A percentile compares a stretch with the other conserved stretches of the same genome.
phyloP scores from a whole-genome alignment of 768 basidiomycete species.

The Hirschioporus abietinus region DNA sequence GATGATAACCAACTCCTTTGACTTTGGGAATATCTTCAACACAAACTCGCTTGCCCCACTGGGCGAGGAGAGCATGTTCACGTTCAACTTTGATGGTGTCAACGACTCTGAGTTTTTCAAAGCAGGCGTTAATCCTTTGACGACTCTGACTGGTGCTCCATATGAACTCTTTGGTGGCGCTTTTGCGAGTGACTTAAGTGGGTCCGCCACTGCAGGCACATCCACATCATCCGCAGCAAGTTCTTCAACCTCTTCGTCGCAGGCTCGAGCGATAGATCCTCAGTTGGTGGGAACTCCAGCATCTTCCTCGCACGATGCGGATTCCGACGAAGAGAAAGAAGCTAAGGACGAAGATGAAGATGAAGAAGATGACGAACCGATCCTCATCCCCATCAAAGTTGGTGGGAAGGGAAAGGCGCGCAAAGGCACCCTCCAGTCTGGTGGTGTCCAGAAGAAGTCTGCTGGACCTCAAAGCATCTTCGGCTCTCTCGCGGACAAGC shows the following conservation, averaged over 20 bases:
- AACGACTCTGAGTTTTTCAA: constrained; percentile 28
- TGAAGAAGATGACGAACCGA: constrained; percentile 30
- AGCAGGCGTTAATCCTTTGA: constrained; percentile 18
- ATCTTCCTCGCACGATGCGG: constrained; percentile 28
- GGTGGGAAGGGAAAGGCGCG: constrained; percentile 47
- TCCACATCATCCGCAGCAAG: constrained; percentile 11
- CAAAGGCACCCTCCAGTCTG: constrained; percentile 66
- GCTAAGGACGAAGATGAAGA: constrained; percentile 31
- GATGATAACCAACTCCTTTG: constrained; percentile 27
- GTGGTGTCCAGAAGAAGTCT: constrained; percentile 65
- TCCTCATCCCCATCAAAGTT: constrained; percentile 48
- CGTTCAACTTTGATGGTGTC: constrained; percentile 41
- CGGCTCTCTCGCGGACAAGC: constrained; percentile 21
- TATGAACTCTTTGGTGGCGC: constrained; percentile 39
- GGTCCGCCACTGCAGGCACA: constrained; percentile 17
- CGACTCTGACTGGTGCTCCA: constrained; percentile 20
- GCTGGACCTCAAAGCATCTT: constrained; percentile 20
- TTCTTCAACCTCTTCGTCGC: constrained; percentile 22
- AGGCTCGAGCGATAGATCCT: constrained; percentile 58
- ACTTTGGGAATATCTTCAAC: constrained; percentile 7
- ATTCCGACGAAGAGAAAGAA: constrained; percentile 22
- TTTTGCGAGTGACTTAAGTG: constrained; percentile 16
- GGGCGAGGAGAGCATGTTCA: not conserved
- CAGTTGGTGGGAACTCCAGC: constrained; percentile 69
- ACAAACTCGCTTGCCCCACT: constrained; percentile 23